Evolutionary conservation across 2,329 filamentous ascomycete species (phyloP).

Genomic region (Thielaviopsis punctulata): DNA sequence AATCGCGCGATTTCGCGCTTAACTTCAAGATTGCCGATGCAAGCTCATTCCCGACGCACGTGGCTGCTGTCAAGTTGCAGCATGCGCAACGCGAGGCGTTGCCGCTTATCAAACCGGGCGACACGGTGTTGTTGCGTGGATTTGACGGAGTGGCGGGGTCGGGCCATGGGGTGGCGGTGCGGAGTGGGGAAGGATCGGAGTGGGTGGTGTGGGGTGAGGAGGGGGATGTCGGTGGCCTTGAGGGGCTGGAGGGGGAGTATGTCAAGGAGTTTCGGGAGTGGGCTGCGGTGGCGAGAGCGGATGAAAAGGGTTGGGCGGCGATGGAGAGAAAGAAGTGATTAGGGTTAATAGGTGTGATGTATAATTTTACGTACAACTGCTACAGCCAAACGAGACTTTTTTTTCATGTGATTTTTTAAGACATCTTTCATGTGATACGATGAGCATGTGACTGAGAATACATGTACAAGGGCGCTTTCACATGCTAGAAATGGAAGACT

Average conservation of each 20-base stretch:
- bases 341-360: too few relatives aligned
- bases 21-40: conserved; percentile 41
- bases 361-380: too few relatives aligned
- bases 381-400: too few relatives aligned
- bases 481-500: background rate
- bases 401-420: background rate
- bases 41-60: conserved; percentile 30
- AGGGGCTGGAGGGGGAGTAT: conserved; percentile 12
- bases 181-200: conserved; percentile 36
- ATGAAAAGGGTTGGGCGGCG: background rate
- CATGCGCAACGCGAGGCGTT: conserved; percentile 39
- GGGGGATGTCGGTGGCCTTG: conserved; percentile 23
- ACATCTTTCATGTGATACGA: background rate
- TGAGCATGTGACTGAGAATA: background rate
- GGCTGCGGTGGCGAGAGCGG: background rate
- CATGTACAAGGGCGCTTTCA: background rate
- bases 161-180: conserved; percentile 37
- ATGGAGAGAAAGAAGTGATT: background rate
- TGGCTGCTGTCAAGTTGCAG: conserved; percentile 39
- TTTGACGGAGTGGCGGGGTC: conserved; percentile 38
- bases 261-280: background rate
- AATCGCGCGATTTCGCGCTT: conserved; percentile 42
- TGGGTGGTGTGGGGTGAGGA: conserved; percentile 37
- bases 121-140: conserved; percentile 39
- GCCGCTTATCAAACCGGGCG: conserved; percentile 36